Evolutionary conservation across 257 asterid genomes (phyloP), one percentile per base, ranked within the genome.

Genomic region (Solanum virginianum): DNA sequence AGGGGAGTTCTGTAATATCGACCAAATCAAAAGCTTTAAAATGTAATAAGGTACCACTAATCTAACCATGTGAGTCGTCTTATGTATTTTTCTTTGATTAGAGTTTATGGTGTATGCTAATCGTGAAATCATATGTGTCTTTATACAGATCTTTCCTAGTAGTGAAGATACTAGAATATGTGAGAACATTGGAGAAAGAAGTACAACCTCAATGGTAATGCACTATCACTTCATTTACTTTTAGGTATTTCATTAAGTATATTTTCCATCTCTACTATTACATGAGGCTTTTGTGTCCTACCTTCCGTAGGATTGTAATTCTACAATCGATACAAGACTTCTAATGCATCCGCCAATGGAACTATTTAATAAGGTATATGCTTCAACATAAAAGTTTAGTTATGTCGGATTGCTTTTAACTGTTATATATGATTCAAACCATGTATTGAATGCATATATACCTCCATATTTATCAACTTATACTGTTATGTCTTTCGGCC

Each of bases 301-400:
- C 14, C 77, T 41, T 8, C 70, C 83, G 47, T 90, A 93, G 98
- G 94, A 89, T 86, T 83, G 79, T 59, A 85, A 88, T 80, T 82
- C 82, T 43, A 43, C 89, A 77, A 83, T 24, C 20, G 80, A 85
- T 83, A 86, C 87, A 65, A 88, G 85, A 68, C 71, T 80, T 80
- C 63, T 77, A 8, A 87, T 80, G 82, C 86, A 82, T 74, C 92
- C 93, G 84, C 97, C 93, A 24, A 81, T 85, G 22, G 94, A 92
- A 84, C 85, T 89, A 80, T 94, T 95, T 87, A 83, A 66, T 43
- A 87, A 93, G 97, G 99, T 95, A 87, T n/a, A 13, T 17, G 12
- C 82, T 77, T 51, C 17, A 4, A 77, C 39, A 8, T 77, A 26
- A 51, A 77, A 77, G 8, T 77, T 77, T 24, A 75, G 47, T 45